A percentile compares a stretch with the other conserved stretches of the same genome.
These are phyloP conservation scores for Cladosporium sp. DNA, from an alignment of 2,329 filamentous ascomycete species.

Conservation along the genomic window DNA sequence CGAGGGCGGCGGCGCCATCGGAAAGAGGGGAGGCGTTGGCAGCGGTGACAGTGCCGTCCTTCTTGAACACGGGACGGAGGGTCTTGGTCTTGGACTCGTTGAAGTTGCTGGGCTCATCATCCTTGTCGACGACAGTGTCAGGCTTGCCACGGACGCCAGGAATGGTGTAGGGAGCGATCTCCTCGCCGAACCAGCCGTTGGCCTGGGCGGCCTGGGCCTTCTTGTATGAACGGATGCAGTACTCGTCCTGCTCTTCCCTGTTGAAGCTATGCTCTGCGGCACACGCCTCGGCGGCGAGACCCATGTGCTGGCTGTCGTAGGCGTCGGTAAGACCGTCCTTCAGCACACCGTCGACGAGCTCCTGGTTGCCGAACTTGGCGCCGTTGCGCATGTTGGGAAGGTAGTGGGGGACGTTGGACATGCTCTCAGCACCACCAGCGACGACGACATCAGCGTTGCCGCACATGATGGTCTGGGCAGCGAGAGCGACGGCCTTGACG, in stretches of 20 bases:
- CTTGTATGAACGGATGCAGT: conserved; percentile 92
- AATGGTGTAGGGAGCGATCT: conserved; percentile 88
- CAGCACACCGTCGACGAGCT: conserved; percentile 82
- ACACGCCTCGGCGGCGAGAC: conserved; percentile 87
- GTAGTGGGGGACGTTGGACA: conserved; percentile 98
- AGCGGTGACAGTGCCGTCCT: conserved; percentile 84
- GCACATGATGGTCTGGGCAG: conserved; percentile 94
- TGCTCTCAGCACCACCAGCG: conserved; percentile 93
- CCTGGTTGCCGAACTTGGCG: conserved; percentile 90
- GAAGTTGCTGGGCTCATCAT: conserved; percentile 93
- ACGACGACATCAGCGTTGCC: conserved; percentile 91
- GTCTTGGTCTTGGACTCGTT: conserved; percentile 49
- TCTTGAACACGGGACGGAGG: conserved; percentile 72
- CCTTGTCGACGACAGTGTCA: conserved; percentile 69
- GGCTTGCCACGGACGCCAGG: conserved; percentile 89
- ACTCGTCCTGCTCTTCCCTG: conserved; percentile 86
- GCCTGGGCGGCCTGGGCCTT: conserved; percentile 84
- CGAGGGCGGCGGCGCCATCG: conserved; percentile 86
- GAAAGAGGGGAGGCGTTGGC: conserved; percentile 96
- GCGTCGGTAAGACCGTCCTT: conserved; percentile 94
- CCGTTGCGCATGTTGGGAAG: conserved; percentile 80
- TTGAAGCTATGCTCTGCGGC: conserved; percentile 75
- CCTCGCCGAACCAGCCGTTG: conserved; percentile 72
- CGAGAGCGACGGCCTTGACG: conserved; percentile 90
- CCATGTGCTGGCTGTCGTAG: conserved; percentile 97